Conservation (phyloP, 176 grass and related monocot genomes). For the Oryza punctata region DNA sequence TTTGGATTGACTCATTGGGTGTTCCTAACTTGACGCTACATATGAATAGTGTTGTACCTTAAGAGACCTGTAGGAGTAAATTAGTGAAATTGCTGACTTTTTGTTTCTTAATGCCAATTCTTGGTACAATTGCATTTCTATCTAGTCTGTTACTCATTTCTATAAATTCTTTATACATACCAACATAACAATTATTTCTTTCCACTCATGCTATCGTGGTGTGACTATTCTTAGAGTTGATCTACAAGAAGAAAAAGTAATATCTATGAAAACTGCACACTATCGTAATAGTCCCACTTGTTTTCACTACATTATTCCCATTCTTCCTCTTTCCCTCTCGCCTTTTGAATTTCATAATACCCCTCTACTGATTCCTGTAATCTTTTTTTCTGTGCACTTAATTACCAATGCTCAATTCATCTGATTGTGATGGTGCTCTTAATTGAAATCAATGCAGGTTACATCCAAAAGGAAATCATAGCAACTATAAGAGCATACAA, state of each 20-base stretch:
- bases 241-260: constrained; percentile 71
- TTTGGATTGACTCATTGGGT: constrained; percentile 24
- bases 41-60: constrained; percentile 33
- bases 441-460: constrained; percentile 31
- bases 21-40: constrained; percentile 30
- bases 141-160: constrained; percentile 8
- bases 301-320: constrained; percentile 35
- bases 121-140: constrained; percentile 29
- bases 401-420: constrained; percentile 22
- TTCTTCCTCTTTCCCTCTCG: neutral
- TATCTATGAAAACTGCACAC: constrained; percentile 43
- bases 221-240: constrained; percentile 78
- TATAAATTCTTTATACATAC: constrained; percentile 36
- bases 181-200: constrained; percentile 61
- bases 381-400: neutral
- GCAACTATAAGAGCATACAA: constrained; percentile 23
- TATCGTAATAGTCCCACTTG: constrained; percentile 57
- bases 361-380: neutral
- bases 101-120: neutral
- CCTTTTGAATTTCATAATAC: too few species aligned
- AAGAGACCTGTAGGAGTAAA: constrained; percentile 24
- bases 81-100: constrained; percentile 4
- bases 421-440: constrained; percentile 16
- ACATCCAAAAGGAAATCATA: constrained; percentile 24
- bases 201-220: constrained; percentile 61